A percentile compares a stretch with the other conserved stretches of the same genome.
Conservation (phyloP, 169 alveolate species). For the Babesia ovis region DNA sequence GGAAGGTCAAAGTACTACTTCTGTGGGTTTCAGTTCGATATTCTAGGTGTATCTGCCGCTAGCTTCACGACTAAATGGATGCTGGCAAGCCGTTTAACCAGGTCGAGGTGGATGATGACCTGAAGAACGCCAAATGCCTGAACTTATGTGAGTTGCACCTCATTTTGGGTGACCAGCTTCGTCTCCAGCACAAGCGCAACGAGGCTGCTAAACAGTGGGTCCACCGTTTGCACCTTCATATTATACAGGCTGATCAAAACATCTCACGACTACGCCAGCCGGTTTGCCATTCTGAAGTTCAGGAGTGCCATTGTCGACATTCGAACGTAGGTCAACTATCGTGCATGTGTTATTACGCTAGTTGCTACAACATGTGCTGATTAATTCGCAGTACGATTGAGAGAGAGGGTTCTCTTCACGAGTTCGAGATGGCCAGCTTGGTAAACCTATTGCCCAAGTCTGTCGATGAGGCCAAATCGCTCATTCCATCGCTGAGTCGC, state of each 20-base stretch:
- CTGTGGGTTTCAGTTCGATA: too few species aligned
- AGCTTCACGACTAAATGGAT: slow-evolving; percentile 34
- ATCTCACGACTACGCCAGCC: slow-evolving; percentile 78
- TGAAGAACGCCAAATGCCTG: slow-evolving; percentile 73
- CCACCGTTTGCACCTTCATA: background rate
- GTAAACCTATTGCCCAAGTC: slow-evolving; percentile 86
- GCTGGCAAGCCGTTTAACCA: slow-evolving; percentile 14
- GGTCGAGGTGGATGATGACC: slow-evolving; percentile 68
- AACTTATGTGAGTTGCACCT: slow-evolving; percentile 78
- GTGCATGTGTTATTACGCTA: too few species aligned
- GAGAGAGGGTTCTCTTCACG: slow-evolving; percentile 84
- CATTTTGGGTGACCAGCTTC: slow-evolving; percentile 77
- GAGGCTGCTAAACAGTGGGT: slow-evolving; percentile 77
- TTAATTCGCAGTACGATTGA: slow-evolving; percentile 82
- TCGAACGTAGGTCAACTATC: slow-evolving; percentile 82
- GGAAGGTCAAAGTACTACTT: too few species aligned
- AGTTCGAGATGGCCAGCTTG: slow-evolving; percentile 85
- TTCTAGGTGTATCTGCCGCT: too few species aligned
- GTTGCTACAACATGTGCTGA: too few species aligned
- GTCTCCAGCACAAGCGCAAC: slow-evolving; percentile 74
- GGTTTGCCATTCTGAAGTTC: slow-evolving; percentile 78
- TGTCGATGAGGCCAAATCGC: slow-evolving; percentile 82
- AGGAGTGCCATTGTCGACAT: slow-evolving; percentile 82
- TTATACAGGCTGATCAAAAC: slow-evolving; percentile 72
- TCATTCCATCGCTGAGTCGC: slow-evolving; percentile 65